These are phyloP conservation scores for Camelina hispida DNA, from an alignment of 345 rosid species.

Conservation along the genomic window DNA sequence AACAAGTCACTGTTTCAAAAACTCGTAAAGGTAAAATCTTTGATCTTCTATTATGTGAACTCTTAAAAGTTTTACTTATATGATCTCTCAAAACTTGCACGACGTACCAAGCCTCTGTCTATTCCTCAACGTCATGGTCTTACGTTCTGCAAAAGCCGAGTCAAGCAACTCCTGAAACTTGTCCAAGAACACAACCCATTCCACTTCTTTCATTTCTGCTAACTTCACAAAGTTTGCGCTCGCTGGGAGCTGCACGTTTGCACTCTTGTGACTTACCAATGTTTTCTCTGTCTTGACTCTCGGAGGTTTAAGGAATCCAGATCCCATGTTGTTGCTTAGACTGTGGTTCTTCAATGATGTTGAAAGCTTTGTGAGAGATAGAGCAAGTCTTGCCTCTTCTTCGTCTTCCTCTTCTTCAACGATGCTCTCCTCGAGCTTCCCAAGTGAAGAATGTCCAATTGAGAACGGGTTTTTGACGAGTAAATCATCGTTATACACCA, in stretches of 20 bases:
- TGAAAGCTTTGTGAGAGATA: conserved; percentile 23
- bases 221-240: conserved; percentile 57
- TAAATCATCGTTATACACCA: conserved; percentile 10
- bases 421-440: conserved; percentile 52
- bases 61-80: not conserved
- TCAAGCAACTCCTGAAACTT: conserved; percentile 58
- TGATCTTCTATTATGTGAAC: conserved; percentile 8
- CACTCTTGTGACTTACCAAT: conserved; percentile 47
- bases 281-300: conserved; percentile 36
- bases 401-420: conserved; percentile 44
- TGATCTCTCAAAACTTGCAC: conserved; percentile 61
- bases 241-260: conserved; percentile 53
- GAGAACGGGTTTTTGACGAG: conserved; percentile 39
- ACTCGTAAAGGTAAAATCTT: not conserved
- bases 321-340: conserved; percentile 23
- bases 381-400: conserved; percentile 19
- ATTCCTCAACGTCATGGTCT: conserved; percentile 48
- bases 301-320: conserved; percentile 5
- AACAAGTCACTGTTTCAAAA: conserved; percentile 24
- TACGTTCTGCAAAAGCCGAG: conserved; percentile 54
- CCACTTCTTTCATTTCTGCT: conserved; percentile 54
- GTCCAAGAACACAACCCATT: conserved; percentile 58
- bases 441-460: conserved; percentile 45
- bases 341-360: conserved; percentile 12
- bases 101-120: conserved; percentile 71